Evolutionary conservation across 441 rosid genomes (phyloP), one percentile per base, ranked within the genome.

Genomic region (Cnidoscolus chayamansa): DNA sequence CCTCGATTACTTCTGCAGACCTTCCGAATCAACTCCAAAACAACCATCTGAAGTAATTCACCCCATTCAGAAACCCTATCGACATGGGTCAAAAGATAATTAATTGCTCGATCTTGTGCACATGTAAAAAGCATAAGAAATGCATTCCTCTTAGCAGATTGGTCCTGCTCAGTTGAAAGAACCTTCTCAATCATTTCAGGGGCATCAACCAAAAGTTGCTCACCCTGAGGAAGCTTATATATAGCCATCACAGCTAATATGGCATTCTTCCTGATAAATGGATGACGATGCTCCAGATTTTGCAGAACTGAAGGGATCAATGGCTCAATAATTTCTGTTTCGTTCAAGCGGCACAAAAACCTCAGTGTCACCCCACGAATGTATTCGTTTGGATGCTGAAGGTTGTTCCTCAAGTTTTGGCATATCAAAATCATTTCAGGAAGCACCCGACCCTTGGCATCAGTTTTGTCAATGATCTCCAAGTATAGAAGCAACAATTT

Each of bases 101-200:
- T 87, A 58, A 87, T 62, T 0, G 97, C 98, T 43, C 93, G 89
- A 78, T 90, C 96, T 71, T 90, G 97, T 43, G 86, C 94, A 74
- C 97, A 91, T 37, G 74, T 88, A 76, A 93, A 93, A 58, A 91
- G 97, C 97, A 93, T 91, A 64, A 93, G 97, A 75, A 93, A 93
- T 7, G 97, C 98, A 73, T 93, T 93, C 66, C 98, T 78, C 85
- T 90, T 91, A 37, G 91, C 85, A 67, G 97, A 90, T 20, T 84
- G 88, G 79, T 92, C 97, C 82, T 90, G 96, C 84, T 92, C 97
- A 8, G 88, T 72, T 25, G 86, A 83, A 66, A 90, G 80, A 83
- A 80, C 88, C 79, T 86, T 90, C 82, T 90, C 95, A 49, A 90
- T 90, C 88, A 88, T 83, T 72, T 90, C 93, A 61, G 93, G 95